Evolutionary conservation across 2,329 filamentous ascomycete genomes (phyloP), one percentile per base, ranked within the genome.

Genomic region (Aspergillus felis): DNA sequence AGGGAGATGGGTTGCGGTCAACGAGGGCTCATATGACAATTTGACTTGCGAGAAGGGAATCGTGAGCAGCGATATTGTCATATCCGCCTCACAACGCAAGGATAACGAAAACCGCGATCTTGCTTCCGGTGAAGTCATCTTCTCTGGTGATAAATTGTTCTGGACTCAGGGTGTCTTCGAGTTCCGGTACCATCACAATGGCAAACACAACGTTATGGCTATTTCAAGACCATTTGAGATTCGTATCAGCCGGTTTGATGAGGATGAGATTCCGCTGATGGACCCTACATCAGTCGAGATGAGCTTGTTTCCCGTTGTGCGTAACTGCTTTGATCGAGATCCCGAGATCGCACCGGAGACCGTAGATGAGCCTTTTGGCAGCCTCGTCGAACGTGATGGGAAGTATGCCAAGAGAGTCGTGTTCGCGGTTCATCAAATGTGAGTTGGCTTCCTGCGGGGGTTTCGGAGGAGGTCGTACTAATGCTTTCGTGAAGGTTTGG

Each of bases 151-250:
- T 77, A 96, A 96, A 76, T 83, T 97, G 2, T 99, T 91, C 88
- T 99, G 94, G 94, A 96, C 90, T 0, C 90, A 93, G 60, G 94
- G 94, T 55, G 90, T 95, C 3, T 99, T 96, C 69, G 94, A 99
- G 70, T 95, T 99, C 79, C 87, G 94, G 44, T 97, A 97, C 76
- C 94, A 99, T 75, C 94, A 99, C 75, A 88, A 91, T 65, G 92
- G 92, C 56, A 89, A 89, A 67, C 92, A 99, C 76, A 91, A 89
- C 64, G 92, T 96, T 69, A 94, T 99, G 90, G 86, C 91, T 20
- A 90, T 97, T 59, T 97, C 92, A 4, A 84, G 91, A 64, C 92
- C 94, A 0, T 99, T 99, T 67, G 93, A 97, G 74, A 88, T 97
- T 56, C 86, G 87, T 49, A 91, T 97, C 61, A 81, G 84, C 32